Conservation (phyloP, 441 rosid species). For the Pelargonium citronellum region DNA sequence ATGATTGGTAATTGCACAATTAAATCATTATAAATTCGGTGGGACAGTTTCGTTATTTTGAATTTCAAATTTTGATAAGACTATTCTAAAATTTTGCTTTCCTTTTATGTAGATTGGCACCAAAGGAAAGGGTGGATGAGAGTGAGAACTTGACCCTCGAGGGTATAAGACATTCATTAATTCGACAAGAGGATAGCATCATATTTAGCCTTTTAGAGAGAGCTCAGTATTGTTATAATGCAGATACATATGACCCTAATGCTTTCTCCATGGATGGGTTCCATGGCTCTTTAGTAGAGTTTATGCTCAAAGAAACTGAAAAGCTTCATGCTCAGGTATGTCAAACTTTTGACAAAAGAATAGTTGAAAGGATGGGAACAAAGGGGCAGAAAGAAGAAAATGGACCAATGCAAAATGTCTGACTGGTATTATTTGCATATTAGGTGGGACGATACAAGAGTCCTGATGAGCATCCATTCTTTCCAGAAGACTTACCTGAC, state of each 20-base stretch:
- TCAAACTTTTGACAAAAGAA: background rate
- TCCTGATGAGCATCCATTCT: conserved; percentile 92
- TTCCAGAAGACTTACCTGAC: conserved; percentile 62
- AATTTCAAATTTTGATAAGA: conserved; percentile 13
- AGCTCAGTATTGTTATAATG: conserved; percentile 75
- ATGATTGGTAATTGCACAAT: background rate
- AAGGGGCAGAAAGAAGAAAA: background rate
- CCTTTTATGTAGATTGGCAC: conserved; percentile 34
- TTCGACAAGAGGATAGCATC: conserved; percentile 87
- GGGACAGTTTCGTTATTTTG: background rate
- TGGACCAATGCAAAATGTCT: conserved; percentile 13
- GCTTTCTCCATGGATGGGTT: conserved; percentile 73
- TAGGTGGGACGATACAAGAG: conserved; percentile 85
- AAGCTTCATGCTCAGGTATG: conserved; percentile 74
- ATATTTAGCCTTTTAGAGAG: conserved; percentile 75
- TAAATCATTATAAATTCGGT: background rate
- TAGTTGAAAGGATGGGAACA: background rate
- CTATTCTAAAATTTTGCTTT: background rate
- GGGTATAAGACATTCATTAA: conserved; percentile 60
- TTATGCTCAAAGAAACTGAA: conserved; percentile 74
- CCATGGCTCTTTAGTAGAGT: conserved; percentile 76
- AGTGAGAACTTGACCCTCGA: conserved; percentile 71
- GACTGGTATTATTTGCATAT: conserved; percentile 18
- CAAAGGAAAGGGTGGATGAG: conserved; percentile 60
- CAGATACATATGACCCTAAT: conserved; percentile 67